Evolutionary conservation across 1,284 basidiomycete species (phyloP).

Genomic region (Sanghuangporus sanghuang): DNA sequence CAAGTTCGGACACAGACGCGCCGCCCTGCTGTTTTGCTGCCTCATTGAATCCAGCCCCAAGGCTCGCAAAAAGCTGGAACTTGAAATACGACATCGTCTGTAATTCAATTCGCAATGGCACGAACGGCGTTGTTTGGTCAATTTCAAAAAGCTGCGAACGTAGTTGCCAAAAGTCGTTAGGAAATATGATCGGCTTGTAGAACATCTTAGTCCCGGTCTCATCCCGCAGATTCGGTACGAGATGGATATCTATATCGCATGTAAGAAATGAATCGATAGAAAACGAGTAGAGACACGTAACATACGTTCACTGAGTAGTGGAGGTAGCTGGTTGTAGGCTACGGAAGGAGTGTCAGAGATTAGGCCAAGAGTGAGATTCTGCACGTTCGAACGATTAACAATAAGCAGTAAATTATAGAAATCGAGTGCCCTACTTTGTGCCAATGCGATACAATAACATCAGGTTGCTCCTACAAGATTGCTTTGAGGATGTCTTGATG

Average conservation of each 20-base stretch:
- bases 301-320: slow-evolving; percentile 57
- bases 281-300: slow-evolving; percentile 25
- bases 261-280: slow-evolving; percentile 10
- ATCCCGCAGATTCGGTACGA: slow-evolving; percentile 55
- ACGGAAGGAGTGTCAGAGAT: slow-evolving; percentile 65
- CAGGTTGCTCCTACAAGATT: slow-evolving; percentile 31
- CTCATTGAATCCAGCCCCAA: slow-evolving; percentile 81
- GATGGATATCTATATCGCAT: slow-evolving; percentile 47
- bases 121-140: slow-evolving; percentile 65
- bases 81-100: slow-evolving; percentile 83
- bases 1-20: slow-evolving; percentile 66
- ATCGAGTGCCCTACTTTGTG: slow-evolving; percentile 45
- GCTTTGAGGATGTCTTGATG: neutral
- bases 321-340: slow-evolving; percentile 55
- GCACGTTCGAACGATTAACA: slow-evolving; percentile 1
- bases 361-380: slow-evolving; percentile 87
- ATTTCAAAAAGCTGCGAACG: slow-evolving; percentile 76
- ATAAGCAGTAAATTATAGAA: neutral
- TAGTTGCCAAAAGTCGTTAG: slow-evolving; percentile 94
- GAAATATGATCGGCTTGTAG: slow-evolving; percentile 87
- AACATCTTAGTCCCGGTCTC: slow-evolving; percentile 54
- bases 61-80: slow-evolving; percentile 78
- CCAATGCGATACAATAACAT: slow-evolving; percentile 79
- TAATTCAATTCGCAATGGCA: slow-evolving; percentile 81
- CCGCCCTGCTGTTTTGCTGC: slow-evolving; percentile 70